Percentiles rank a stretch among this genome's conserved stretches.
phyloP scores from a whole-genome alignment of 2,329 filamentous ascomycete species.

The Tolypocladium inflatum region DNA sequence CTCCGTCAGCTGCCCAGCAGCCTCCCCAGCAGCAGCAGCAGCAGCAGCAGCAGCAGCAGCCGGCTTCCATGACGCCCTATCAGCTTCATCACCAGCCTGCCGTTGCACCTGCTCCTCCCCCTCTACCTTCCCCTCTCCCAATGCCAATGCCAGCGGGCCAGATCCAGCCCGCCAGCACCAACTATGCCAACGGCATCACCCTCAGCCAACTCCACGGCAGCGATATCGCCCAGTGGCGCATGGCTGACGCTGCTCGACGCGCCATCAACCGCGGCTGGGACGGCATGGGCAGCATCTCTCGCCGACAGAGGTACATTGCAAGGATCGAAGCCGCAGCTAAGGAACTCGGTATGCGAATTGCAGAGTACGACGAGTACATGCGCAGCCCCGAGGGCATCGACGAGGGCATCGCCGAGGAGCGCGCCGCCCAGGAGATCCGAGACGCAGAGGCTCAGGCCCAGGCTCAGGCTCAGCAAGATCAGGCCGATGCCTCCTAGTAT shows the following conservation, averaged over 20 bases:
- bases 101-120: neutral
- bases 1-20: conserved; percentile 10
- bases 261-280: conserved; percentile 30
- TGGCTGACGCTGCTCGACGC: conserved; percentile 10
- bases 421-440: conserved; percentile 7
- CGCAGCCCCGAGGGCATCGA: conserved; percentile 12
- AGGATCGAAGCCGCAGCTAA: conserved; percentile 44
- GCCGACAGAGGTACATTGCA: conserved; percentile 35
- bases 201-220: conserved; percentile 9
- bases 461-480: conserved; percentile 10
- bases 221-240: conserved; percentile 24
- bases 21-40: neutral
- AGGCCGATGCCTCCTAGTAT: conserved; percentile 1
- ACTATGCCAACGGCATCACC: conserved; percentile 14
- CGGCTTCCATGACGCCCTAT: neutral
- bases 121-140: neutral
- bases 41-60: neutral
- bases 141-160: neutral
- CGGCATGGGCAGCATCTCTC: conserved; percentile 33
- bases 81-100: neutral
- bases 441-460: neutral
- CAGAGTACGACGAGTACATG: conserved; percentile 38
- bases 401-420: conserved; percentile 12
- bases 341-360: conserved; percentile 43
- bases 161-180: neutral